Percentiles rank a stretch among this genome's conserved stretches.
Evolutionary conservation across 2,329 filamentous ascomycete genomes (phyloP).

Genomic region (Conoideocrella luteorostrata): DNA sequence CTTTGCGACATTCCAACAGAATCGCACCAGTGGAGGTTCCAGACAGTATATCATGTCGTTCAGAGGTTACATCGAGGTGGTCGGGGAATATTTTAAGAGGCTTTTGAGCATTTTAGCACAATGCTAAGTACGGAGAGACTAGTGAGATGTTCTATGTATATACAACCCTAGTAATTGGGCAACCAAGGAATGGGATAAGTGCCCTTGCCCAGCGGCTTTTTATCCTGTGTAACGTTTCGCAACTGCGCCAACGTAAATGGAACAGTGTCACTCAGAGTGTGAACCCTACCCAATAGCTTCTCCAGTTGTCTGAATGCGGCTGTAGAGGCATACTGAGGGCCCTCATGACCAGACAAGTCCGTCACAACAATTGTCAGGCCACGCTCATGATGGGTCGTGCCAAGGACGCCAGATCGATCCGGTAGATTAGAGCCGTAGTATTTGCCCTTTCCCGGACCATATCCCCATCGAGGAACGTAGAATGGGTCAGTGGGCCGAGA

Average conservation of each 20-base stretch:
- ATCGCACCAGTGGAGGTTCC: too few species aligned
- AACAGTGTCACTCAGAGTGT: conserved; percentile 39
- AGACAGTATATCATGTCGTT: too few species aligned
- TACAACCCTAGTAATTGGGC: too few species aligned
- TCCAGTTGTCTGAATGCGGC: conserved; percentile 68
- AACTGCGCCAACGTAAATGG: conserved; percentile 27
- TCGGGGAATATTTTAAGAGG: too few species aligned
- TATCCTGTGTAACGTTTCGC: conserved; percentile 13
- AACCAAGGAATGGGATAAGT: conserved; percentile 18
- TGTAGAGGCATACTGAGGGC: conserved; percentile 61
- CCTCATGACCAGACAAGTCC: conserved; percentile 60
- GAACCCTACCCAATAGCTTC: conserved; percentile 65
- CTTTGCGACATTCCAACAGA: too few species aligned
- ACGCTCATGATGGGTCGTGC: conserved; percentile 65
- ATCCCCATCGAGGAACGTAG: conserved; percentile 49
- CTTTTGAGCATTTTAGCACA: too few species aligned
- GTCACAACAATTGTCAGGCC: conserved; percentile 67
- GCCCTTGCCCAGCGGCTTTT: conserved; percentile 16
- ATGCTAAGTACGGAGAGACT: too few species aligned
- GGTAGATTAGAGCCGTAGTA: conserved; percentile 37
- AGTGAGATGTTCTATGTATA: too few species aligned
- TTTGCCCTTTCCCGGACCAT: conserved; percentile 36
- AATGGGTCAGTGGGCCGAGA: conserved; percentile 53
- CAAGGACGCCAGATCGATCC: conserved; percentile 60
- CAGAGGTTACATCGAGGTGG: too few species aligned